These are phyloP conservation scores for Jasminum sambac DNA, from an alignment of 257 asterid species.

Conservation along the genomic window DNA sequence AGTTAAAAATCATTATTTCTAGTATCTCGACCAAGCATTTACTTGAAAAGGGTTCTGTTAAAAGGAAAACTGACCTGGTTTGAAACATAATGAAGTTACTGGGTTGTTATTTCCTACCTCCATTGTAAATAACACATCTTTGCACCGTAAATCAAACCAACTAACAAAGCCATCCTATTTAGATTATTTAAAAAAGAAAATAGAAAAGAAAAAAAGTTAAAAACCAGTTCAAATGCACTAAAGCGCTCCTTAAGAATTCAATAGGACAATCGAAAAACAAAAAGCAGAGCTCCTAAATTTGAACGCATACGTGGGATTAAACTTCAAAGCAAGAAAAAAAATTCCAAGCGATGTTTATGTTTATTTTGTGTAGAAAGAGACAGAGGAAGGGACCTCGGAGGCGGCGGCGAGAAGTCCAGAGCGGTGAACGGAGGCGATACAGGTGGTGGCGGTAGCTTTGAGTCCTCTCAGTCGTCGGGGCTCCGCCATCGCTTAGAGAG, in stretches of 20 bases:
- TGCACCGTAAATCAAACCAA: conserved; percentile 86
- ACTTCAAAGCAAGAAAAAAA: background rate
- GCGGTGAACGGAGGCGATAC: conserved; percentile 68
- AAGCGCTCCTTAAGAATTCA: background rate
- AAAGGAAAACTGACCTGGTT: conserved; percentile 55
- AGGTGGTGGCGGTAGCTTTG: conserved; percentile 70
- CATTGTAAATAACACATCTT: conserved; percentile 58
- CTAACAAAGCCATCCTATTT: conserved; percentile 77
- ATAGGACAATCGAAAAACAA: background rate
- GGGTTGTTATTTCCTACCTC: conserved; percentile 68
- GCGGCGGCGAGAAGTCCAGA: conserved; percentile 83
- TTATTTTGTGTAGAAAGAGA: background rate
- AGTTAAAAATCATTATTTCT: background rate
- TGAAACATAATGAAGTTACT: conserved; percentile 75
- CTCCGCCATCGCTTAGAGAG: conserved; percentile 38
- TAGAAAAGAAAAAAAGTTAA: conserved; percentile 3
- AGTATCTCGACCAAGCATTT: background rate
- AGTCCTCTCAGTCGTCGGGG: conserved; percentile 77
- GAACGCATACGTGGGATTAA: background rate
- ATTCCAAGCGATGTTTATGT: background rate
- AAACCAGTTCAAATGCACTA: conserved; percentile 4
- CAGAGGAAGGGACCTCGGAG: conserved; percentile 54
- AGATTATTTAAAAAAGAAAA: conserved; percentile 9
- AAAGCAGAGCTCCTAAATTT: background rate
- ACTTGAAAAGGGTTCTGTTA: background rate